phyloP scores from a whole-genome alignment of 352 stramenopile genomes.

The Pythium biforme region DNA sequence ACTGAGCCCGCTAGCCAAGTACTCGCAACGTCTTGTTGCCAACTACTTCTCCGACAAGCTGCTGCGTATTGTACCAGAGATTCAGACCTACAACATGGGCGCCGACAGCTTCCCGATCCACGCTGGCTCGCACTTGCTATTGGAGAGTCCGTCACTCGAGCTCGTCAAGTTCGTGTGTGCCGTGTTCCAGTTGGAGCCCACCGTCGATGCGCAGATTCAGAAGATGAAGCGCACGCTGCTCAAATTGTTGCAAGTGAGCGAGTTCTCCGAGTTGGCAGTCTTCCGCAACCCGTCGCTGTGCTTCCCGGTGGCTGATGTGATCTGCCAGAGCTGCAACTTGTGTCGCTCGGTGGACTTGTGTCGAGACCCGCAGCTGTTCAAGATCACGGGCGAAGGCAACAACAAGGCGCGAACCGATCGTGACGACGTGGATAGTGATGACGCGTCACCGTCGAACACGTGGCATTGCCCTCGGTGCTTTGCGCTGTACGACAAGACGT shows the following conservation, averaged over 20 bases:
- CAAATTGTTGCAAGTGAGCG: conserved; percentile 70
- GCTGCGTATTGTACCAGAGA: conserved; percentile 73
- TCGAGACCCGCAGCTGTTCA: conserved; percentile 89
- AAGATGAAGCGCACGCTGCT: conserved; percentile 92
- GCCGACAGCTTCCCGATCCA: conserved; percentile 77
- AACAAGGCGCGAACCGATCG: conserved; percentile 25
- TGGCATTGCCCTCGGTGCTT: conserved; percentile 95
- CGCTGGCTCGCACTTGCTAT: conserved; percentile 76
- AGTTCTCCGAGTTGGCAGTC: conserved; percentile 76
- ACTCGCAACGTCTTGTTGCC: conserved; percentile 67
- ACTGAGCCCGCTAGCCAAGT: conserved; percentile 55
- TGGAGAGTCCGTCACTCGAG: conserved; percentile 93
- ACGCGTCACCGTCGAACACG: conserved; percentile 16
- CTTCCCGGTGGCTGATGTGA: conserved; percentile 96
- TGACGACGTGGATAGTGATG: conserved; percentile 26
- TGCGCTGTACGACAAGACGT: conserved; percentile 85
- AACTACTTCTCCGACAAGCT: conserved; percentile 82
- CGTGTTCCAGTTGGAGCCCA: conserved; percentile 92
- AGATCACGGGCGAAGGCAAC: conserved; percentile 47
- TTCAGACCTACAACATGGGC: conserved; percentile 66
- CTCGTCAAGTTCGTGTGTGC: conserved; percentile 96
- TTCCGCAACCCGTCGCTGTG: conserved; percentile 94
- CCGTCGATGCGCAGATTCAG: conserved; percentile 88
- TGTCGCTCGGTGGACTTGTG: conserved; percentile 97
- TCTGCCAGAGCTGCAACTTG: conserved; percentile 95